Evolutionary conservation across 1,284 basidiomycete species (phyloP).

Genomic region (Megacollybia platyphylla): DNA sequence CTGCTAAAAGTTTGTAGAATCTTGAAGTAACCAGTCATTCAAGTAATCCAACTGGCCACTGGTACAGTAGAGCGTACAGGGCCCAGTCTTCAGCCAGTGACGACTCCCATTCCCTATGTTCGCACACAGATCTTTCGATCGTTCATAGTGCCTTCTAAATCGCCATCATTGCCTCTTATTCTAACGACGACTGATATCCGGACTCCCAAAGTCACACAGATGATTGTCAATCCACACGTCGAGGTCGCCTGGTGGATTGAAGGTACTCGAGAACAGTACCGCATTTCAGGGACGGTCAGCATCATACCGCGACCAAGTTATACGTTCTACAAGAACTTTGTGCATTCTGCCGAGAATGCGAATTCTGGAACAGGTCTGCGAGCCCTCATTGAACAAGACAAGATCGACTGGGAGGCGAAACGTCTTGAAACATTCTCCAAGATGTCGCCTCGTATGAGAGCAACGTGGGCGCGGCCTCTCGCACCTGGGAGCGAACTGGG

Average conservation of each 20-base stretch:
- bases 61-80: constrained; percentile 21
- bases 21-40: background rate
- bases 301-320: constrained; percentile 29
- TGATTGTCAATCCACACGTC: constrained; percentile 27
- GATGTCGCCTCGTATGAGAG: constrained; percentile 47
- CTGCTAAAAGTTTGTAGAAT: constrained; percentile 4
- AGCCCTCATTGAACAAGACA: constrained; percentile 22
- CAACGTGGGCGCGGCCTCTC: constrained; percentile 46
- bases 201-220: constrained; percentile 42
- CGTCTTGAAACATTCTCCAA: constrained; percentile 36
- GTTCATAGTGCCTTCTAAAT: constrained; percentile 28
- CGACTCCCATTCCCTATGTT: constrained; percentile 27
- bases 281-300: constrained; percentile 34
- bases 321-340: constrained; percentile 18
- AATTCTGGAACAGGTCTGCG: constrained; percentile 17
- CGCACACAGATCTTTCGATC: constrained; percentile 48
- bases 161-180: constrained; percentile 36
- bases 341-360: constrained; percentile 8
- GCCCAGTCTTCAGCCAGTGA: constrained; percentile 6
- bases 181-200: constrained; percentile 50
- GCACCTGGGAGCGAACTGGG: constrained; percentile 38
- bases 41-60: constrained; percentile 53
- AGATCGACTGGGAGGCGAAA: constrained; percentile 49
- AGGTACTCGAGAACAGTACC: constrained; percentile 43
- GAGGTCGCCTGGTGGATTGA: constrained; percentile 52